phyloP scores from a whole-genome alignment of 257 asterid genomes.

The Forsythia suspensa region DNA sequence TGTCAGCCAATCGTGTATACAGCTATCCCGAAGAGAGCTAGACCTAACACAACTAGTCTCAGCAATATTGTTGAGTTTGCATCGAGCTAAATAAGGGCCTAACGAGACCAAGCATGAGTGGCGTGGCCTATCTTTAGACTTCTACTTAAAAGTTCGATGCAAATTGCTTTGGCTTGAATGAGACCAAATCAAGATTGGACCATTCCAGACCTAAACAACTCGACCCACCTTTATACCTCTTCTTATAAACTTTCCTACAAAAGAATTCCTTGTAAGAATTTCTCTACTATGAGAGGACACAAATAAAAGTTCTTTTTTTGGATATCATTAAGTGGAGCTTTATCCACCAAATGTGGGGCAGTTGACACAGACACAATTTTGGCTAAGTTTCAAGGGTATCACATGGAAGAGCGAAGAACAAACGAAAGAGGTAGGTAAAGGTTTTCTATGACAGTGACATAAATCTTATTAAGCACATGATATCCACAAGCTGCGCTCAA shows the following conservation, averaged over 20 bases:
- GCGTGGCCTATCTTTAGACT: too few relatives aligned
- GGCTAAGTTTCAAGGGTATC: slow-evolving; percentile 1
- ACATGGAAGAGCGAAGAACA: slow-evolving; percentile 5
- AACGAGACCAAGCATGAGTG: too few relatives aligned
- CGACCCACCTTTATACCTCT: not conserved
- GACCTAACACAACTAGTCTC: too few relatives aligned
- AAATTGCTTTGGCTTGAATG: too few relatives aligned
- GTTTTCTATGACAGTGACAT: slow-evolving; percentile 5
- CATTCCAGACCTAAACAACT: too few relatives aligned
- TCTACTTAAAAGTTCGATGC: too few relatives aligned
- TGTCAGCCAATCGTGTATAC: too few relatives aligned
- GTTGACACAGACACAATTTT: not conserved
- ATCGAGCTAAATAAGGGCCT: too few relatives aligned
- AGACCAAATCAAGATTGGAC: not conserved
- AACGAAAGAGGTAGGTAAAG: slow-evolving; percentile 8
- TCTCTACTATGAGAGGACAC: not conserved
- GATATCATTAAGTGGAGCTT: not conserved
- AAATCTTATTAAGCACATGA: slow-evolving; percentile 15
- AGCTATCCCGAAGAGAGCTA: too few relatives aligned
- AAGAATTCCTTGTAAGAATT: not conserved
- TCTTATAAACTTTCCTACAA: not conserved
- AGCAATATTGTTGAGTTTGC: too few relatives aligned
- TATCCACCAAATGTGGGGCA: slow-evolving; percentile 16
- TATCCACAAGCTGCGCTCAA: slow-evolving; percentile 2
- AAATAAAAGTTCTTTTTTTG: not conserved